A percentile compares a stretch with the other conserved stretches of the same genome.
These are phyloP conservation scores for Suillus plorans DNA, from an alignment of 768 basidiomycete species.

Conservation along the genomic window DNA sequence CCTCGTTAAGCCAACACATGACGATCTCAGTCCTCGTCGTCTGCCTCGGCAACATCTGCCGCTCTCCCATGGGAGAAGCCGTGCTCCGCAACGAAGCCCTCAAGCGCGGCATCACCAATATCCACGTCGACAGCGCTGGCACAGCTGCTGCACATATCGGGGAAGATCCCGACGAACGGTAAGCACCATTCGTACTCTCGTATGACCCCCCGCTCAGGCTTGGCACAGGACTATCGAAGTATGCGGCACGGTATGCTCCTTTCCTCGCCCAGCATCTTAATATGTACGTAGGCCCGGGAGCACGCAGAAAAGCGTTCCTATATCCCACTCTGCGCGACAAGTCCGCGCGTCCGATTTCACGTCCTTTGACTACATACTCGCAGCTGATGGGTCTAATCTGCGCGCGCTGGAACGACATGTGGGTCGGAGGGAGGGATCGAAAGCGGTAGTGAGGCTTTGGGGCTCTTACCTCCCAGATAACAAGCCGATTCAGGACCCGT, in stretches of 20 bases:
- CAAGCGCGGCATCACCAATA: conserved; percentile 57
- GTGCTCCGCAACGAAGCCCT: conserved; percentile 70
- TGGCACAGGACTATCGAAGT: conserved; percentile 58
- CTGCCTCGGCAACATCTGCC: conserved; percentile 84
- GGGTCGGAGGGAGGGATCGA: conserved; percentile 31
- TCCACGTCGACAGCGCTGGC: conserved; percentile 81
- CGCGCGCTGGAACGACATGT: conserved; percentile 43
- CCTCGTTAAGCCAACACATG: conserved; percentile 13
- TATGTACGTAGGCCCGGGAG: not conserved
- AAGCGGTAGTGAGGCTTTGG: conserved; percentile 72
- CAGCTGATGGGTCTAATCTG: conserved; percentile 79
- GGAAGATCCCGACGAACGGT: conserved; percentile 84
- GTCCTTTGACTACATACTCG: conserved; percentile 80
- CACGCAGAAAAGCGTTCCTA: conserved; percentile 69
- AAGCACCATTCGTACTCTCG: conserved; percentile 8
- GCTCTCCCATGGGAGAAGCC: conserved; percentile 92
- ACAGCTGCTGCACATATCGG: conserved; percentile 84
- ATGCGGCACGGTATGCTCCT: conserved; percentile 60
- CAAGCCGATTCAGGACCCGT: conserved; percentile 80
- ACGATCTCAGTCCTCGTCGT: conserved; percentile 66
- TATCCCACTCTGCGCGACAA: conserved; percentile 68
- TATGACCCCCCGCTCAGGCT: not conserved
- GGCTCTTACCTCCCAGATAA: conserved; percentile 68
- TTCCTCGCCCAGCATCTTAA: not conserved
- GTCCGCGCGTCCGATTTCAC: conserved; percentile 66